Base-by-base conservation (phyloP, 2,329 filamentous ascomycete genomes). In the Fusarium udum region DNA sequence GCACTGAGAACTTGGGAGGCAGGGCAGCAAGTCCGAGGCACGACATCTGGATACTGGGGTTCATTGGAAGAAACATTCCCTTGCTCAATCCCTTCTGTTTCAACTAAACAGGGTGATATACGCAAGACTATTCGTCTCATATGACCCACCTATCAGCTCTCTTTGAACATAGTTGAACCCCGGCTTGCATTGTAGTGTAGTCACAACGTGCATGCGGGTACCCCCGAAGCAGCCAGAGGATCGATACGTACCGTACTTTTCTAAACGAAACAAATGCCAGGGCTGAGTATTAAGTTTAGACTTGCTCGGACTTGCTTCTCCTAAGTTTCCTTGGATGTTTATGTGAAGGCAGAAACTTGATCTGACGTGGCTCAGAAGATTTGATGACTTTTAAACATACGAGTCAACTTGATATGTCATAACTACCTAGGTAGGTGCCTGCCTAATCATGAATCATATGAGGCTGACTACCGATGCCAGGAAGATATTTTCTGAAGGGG, bases 131-230 rank as follows among this genome's bases (percentile, higher is more conserved):
- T 22, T 73, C 31, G 31, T 24, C 32, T 48, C 46, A 36, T 59
- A 52, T 51, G 62, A 26, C 42, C 62, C 62, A 71, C 66, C 65
- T 69, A 65, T 70, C 56, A 62, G 60, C 45, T 71, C 57, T 28
- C 28, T 56, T 69, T 60, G 60, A 62, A n/a, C 42, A 7, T 28
- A 69, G 37, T 43, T 64, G 36, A 52, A 63, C 53, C 53, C 68
- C 42, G 58, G 55, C 45, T 61, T 69, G 34, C 34, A 55, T 34
- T 28, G 49, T 61, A 46, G 72, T 65, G 49, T 61, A 46, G 72
- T 65, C 72, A 68, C 58, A 64, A 40, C 66, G 48, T 71, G 60
- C 48, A 66, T 75, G 73, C 67, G 51, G 51, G 67, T 61, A 66
- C 71, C 70, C 73, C 59, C 59, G 51, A 69, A 46, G 53, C 32